Base-by-base conservation (phyloP, 2,329 filamentous ascomycete genomes). In the Cadophora sp. region DNA sequence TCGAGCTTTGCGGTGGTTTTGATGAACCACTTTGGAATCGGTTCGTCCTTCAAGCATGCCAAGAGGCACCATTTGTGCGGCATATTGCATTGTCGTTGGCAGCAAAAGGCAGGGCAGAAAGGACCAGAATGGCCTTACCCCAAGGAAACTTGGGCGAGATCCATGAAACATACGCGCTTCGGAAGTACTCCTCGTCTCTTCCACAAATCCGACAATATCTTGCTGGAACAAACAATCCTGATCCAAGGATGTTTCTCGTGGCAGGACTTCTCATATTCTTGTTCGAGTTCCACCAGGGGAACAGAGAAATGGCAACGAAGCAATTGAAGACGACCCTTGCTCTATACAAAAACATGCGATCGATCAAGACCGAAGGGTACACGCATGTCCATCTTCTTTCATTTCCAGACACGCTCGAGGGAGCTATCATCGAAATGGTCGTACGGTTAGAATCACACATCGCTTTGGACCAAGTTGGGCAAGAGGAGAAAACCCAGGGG, bases 211-310 rank as follows among this genome's bases (percentile, higher is more conserved):
- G 53, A 39, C 53, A 56, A 18, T 56, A 56, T 22, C n/a, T 56
- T n/a, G 53, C 53, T 6, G 33, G 53, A 8, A 56, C 53, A 6
- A 39, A n/a, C 3, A 56, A 41, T 39, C 53, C 53, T 1, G 53
- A 56, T 14, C 53, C 53, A 1, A 56, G n/a, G 53, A 56, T 56
- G 18, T 56, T 56, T 22, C 53, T 56, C 30, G 20, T 56, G 8
- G 53, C 53, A 9, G 53, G 53, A 14, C 53, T 56, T 11, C 53
- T 56, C 1, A 56, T 39, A 3, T 56, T 56, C 16, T 18, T 56
- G 18, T 56, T 56, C 20, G 18, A 56, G 20, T 56, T 56, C 33
- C 53, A 56, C 16, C 53, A 41, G n/a, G 53, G 53, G 6, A 56
- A 56, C 18, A 36, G n/a, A 24, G 16, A 20, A 4, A 39, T 56